Evolutionary conservation across 805 yeast species (phyloP).

Genomic region (Wickerhamomyces silvicola): DNA sequence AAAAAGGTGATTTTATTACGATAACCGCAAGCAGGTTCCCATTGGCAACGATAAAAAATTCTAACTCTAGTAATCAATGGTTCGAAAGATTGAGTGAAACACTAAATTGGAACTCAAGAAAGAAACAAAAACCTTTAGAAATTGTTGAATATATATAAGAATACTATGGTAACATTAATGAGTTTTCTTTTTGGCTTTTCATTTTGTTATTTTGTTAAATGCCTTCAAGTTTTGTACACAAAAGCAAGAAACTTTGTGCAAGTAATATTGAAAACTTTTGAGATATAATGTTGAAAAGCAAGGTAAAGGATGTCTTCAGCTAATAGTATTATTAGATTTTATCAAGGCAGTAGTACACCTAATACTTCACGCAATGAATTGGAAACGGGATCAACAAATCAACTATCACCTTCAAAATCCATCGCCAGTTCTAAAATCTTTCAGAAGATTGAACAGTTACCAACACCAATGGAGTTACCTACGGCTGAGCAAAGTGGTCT

Average conservation of each 20-base stretch:
- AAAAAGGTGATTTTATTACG: constrained; percentile 27
- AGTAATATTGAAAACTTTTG: no score
- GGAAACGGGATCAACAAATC: not conserved
- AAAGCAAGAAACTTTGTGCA: no score
- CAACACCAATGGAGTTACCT: constrained; percentile 6
- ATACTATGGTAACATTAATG: not conserved
- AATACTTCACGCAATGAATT: constrained; percentile 2
- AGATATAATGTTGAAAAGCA: not conserved
- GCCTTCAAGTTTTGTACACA: not conserved
- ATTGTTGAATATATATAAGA: not conserved
- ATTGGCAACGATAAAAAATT: constrained; percentile 23
- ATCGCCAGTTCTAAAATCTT: constrained; percentile 2
- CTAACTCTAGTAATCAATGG: constrained; percentile 22
- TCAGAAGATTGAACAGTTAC: constrained; percentile 9
- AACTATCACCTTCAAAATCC: constrained; percentile 1
- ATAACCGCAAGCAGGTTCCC: constrained; percentile 29
- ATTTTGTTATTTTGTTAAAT: not conserved
- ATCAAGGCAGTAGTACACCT: constrained; percentile 7
- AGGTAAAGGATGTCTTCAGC: constrained; percentile 1
- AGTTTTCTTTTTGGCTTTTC: not conserved
- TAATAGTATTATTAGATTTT: constrained; percentile 11
- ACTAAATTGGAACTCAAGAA: constrained; percentile 30
- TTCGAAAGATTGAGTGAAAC: constrained; percentile 28
- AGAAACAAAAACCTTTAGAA: constrained; percentile 24
- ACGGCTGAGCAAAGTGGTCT: no score